Evolutionary conservation across 2,329 filamentous ascomycete genomes (phyloP), one percentile per base, ranked within the genome.

Genomic region (Claviceps lovelessii): DNA sequence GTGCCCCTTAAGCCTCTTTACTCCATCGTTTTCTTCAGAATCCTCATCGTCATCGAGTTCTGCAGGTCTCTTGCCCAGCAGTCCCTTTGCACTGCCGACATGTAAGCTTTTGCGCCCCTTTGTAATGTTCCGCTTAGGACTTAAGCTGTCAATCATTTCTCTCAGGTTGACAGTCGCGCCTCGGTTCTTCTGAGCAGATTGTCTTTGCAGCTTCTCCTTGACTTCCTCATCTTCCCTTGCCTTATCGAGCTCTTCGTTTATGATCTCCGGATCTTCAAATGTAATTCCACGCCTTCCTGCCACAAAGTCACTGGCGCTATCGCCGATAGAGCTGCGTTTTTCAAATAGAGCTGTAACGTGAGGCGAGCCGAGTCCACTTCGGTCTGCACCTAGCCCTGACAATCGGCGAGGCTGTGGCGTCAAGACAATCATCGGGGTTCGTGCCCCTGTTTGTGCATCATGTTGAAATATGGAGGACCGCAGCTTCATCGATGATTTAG

Each of bases 91-190:
- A 61, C 85, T 86, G 45, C 86, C 86, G 23, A 88, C 80, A 59
- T 86, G 83, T 51, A 90, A 73, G 64, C 86, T 90, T 70, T 90
- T 90, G 45, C 86, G 81, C 15, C 81, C 81, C 55, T 76, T 81
- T 7, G 86, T 61, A 6, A 71, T 68, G 54, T 80, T 83, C 66
- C 88, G 88, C 68, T 86, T 88, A 0, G 88, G 87, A 29, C 85
- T 89, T 58, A 91, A 74, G 55, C 81, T 86, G 57, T 85, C 78
- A 57, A 91, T 91, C 79, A 89, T 84, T 59, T 88, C 85, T 58
- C 81, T 85, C 47, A 91, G 70, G 58, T 81, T 88, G 41, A 83
- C 68, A 0, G 85, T 86, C 3, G 73, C 74, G 58, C 88, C 84
- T 49, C 74, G 77, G 39, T 83, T 79, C 41, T 78, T 76, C 33